Percentiles rank a stretch among this genome's conserved stretches.
Conservation (phyloP, 352 stramenopile species). For the Pelagophyceae sp. region DNA sequence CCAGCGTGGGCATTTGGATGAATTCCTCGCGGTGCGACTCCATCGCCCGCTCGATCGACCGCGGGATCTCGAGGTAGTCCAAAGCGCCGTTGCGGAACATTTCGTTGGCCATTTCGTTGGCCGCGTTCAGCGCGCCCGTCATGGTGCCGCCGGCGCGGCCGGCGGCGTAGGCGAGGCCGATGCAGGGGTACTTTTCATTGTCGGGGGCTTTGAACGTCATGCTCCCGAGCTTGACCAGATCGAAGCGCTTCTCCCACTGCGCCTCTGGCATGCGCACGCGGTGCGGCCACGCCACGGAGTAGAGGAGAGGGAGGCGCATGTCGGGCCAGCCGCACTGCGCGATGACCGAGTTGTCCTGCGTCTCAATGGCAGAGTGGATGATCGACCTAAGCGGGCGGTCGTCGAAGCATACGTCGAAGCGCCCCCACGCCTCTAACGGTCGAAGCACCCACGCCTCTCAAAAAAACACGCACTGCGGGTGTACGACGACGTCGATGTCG, state of each 20-base stretch:
- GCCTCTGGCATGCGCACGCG: slow-evolving; percentile 52
- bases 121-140: slow-evolving; percentile 67
- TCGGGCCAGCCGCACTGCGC: slow-evolving; percentile 70
- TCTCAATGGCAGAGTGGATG: slow-evolving; percentile 71
- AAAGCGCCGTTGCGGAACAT: slow-evolving; percentile 58
- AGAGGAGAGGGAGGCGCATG: slow-evolving; percentile 69
- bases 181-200: slow-evolving; percentile 65
- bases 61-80: slow-evolving; percentile 60
- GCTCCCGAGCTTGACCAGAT: slow-evolving; percentile 20
- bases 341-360: slow-evolving; percentile 67
- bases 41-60: slow-evolving; percentile 59
- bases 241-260: slow-evolving; percentile 19
- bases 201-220: slow-evolving; percentile 66
- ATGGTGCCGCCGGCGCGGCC: slow-evolving; percentile 62
- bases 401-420: slow-evolving; percentile 56
- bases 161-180: slow-evolving; percentile 59
- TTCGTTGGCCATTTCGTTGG: slow-evolving; percentile 72
- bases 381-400: slow-evolving; percentile 71
- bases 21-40: slow-evolving; percentile 62
- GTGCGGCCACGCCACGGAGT: slow-evolving; percentile 68
- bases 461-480: too few species aligned
- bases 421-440: slow-evolving; percentile 30
- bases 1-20: slow-evolving; percentile 47
- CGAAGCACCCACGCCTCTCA: background rate
- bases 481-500: slow-evolving; percentile 65